Evolutionary conservation across 257 asterid species (phyloP).

Genomic region (Perilla frutescens): DNA sequence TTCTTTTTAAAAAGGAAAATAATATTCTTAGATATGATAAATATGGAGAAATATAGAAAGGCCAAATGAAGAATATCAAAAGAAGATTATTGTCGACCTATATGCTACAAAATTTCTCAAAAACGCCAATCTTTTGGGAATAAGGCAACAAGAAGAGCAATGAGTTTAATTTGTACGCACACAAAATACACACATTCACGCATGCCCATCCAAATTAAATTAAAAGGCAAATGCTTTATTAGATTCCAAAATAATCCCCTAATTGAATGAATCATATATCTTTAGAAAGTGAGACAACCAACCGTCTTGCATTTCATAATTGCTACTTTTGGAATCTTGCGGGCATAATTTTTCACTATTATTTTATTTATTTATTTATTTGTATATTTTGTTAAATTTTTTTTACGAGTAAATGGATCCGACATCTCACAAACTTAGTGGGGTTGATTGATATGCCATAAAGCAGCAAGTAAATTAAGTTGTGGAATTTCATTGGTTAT

Average conservation of each 20-base stretch:
- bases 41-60: neutral
- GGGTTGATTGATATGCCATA: slow-evolving; percentile 36
- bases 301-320: slow-evolving; percentile 13
- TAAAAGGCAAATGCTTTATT: too few relatives aligned
- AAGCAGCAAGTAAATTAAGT: slow-evolving; percentile 27
- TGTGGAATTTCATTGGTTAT: slow-evolving; percentile 11
- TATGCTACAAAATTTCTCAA: neutral
- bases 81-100: neutral
- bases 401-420: slow-evolving; percentile 31
- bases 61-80: neutral
- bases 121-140: neutral
- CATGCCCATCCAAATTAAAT: neutral
- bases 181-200: neutral
- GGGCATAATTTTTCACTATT: neutral
- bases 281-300: slow-evolving; percentile 7
- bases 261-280: neutral
- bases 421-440: slow-evolving; percentile 38
- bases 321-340: slow-evolving; percentile 16
- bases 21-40: neutral
- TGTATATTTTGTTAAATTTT: neutral
- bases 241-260: slow-evolving; percentile 1
- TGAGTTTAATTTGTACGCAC: neutral
- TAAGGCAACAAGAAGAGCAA: neutral
- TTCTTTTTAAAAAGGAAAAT: too few relatives aligned
- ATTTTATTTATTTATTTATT: neutral